These are phyloP conservation scores for Suillus spraguei DNA, from an alignment of 768 basidiomycete genomes.

Conservation along the genomic window DNA sequence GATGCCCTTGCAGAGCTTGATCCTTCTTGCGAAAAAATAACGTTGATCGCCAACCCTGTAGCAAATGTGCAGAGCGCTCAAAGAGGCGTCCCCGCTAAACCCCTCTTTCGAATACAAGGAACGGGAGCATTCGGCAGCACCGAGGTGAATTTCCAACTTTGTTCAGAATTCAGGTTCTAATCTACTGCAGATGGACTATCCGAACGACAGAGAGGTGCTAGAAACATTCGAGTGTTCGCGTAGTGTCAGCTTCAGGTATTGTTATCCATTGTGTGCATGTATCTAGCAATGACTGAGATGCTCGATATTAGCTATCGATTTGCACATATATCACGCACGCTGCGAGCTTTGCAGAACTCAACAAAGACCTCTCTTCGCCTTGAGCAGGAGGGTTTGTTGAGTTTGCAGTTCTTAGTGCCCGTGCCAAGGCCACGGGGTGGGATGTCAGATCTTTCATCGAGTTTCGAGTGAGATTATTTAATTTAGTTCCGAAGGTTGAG, in stretches of 20 bases:
- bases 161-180: background rate
- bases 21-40: constrained; percentile 82
- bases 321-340: constrained; percentile 69
- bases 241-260: constrained; percentile 70
- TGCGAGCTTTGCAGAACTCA: constrained; percentile 78
- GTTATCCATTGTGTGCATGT: background rate
- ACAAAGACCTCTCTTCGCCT: constrained; percentile 90
- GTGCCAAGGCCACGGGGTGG: constrained; percentile 41
- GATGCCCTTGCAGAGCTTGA: constrained; percentile 93
- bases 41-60: constrained; percentile 77
- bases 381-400: constrained; percentile 78
- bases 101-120: constrained; percentile 80
- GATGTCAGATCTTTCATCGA: constrained; percentile 73
- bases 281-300: background rate
- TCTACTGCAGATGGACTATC: constrained; percentile 84
- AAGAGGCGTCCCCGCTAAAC: constrained; percentile 38
- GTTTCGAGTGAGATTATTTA: constrained; percentile 66
- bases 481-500: background rate
- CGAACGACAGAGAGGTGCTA: constrained; percentile 88
- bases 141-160: constrained; percentile 51
- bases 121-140: constrained; percentile 83
- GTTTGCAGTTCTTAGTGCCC: constrained; percentile 89
- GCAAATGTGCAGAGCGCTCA: constrained; percentile 26
- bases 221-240: constrained; percentile 85
- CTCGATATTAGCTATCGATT: constrained; percentile 70